Evolutionary conservation across 176 grass and related monocot species (phyloP).

Genomic region (Puya raimondii): DNA sequence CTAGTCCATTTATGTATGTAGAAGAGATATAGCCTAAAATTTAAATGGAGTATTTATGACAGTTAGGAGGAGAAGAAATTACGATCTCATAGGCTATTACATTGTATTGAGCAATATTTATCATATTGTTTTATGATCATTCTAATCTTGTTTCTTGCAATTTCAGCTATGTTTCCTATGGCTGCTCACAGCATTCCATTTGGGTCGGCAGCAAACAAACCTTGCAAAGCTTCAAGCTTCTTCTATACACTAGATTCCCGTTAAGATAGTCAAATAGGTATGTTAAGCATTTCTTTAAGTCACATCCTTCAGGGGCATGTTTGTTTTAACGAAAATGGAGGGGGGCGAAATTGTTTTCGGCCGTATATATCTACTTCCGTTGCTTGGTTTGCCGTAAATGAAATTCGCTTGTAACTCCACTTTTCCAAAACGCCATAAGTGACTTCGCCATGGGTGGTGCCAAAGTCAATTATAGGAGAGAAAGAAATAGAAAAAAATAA

Average conservation of each 20-base stretch:
- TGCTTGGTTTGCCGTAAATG: too few species aligned
- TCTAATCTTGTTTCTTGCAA: not conserved
- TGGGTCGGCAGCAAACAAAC: conserved; percentile 65
- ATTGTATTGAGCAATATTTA: not conserved
- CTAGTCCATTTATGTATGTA: not conserved
- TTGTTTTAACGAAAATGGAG: too few species aligned
- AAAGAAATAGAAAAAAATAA: too few species aligned
- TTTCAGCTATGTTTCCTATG: conserved; percentile 77
- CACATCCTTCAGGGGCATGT: not conserved
- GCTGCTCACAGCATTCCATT: conserved; percentile 67
- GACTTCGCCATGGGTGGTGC: too few species aligned
- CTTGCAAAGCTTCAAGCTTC: conserved; percentile 46
- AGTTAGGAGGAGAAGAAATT: not conserved
- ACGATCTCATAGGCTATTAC: not conserved
- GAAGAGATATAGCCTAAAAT: not conserved
- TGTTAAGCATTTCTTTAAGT: not conserved
- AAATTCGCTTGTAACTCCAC: too few species aligned
- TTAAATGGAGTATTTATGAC: not conserved
- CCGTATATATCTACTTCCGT: too few species aligned
- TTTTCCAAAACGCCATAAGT: too few species aligned
- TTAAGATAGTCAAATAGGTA: not conserved
- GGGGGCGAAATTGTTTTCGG: too few species aligned
- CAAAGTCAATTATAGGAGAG: too few species aligned
- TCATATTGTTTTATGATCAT: conserved; percentile 2
- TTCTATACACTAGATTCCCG: conserved; percentile 11